These are phyloP conservation scores for Tephrocybe sp. DNA, from an alignment of 768 basidiomycete genomes.

Conservation along the genomic window DNA sequence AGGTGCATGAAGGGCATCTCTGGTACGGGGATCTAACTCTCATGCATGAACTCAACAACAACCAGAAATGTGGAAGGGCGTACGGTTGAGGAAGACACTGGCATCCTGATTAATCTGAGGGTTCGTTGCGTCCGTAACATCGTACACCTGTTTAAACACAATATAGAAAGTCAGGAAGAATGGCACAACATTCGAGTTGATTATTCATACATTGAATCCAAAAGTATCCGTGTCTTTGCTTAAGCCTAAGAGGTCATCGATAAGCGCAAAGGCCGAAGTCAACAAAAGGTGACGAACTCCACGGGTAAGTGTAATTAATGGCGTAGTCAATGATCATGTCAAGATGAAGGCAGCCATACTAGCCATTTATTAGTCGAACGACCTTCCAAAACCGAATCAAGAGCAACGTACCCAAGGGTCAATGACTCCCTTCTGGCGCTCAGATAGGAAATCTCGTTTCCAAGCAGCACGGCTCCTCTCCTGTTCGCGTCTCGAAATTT, in stretches of 20 bases:
- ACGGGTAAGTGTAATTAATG: slow-evolving; percentile 68
- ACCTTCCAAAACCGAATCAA: not conserved
- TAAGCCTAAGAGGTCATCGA: slow-evolving; percentile 19
- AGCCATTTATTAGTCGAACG: slow-evolving; percentile 2
- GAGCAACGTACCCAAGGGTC: slow-evolving; percentile 46
- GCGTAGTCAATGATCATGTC: slow-evolving; percentile 73
- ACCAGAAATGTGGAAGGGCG: slow-evolving; percentile 8
- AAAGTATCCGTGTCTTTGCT: slow-evolving; percentile 30
- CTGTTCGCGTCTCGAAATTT: slow-evolving; percentile 22
- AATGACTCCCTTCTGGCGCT: slow-evolving; percentile 53
- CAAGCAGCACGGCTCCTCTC: slow-evolving; percentile 27
- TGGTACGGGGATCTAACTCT: slow-evolving; percentile 48
- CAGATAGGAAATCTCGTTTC: slow-evolving; percentile 47
- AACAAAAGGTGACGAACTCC: slow-evolving; percentile 30
- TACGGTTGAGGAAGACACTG: slow-evolving; percentile 63
- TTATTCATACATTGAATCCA: slow-evolving; percentile 35
- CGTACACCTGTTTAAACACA: slow-evolving; percentile 48
- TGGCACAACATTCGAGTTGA: not conserved
- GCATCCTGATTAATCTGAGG: slow-evolving; percentile 52
- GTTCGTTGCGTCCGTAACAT: slow-evolving; percentile 55
- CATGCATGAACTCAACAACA: not conserved
- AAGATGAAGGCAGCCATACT: slow-evolving; percentile 67
- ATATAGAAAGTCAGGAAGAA: not conserved
- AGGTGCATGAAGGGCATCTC: slow-evolving; percentile 68
- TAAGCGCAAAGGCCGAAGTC: not conserved